A percentile compares a stretch with the other conserved stretches of the same genome.
Conservation (phyloP, 192 early-diverging fungal genomes). For the Chytriomyces sp. region DNA sequence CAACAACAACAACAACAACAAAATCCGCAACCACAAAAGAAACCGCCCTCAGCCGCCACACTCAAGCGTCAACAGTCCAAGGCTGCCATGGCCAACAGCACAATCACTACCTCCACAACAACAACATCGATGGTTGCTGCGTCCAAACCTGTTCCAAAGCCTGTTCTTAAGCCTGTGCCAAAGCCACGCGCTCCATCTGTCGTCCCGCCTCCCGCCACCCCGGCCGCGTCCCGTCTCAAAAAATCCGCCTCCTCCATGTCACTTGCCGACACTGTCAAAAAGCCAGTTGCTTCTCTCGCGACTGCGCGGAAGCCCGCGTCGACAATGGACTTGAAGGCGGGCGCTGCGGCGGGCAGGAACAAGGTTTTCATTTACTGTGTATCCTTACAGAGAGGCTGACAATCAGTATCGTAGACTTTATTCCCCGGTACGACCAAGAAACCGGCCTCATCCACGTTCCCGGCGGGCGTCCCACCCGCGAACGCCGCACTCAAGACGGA, state of each 20-base stretch:
- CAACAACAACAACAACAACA: not conserved
- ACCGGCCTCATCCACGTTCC: not conserved
- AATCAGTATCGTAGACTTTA: not conserved
- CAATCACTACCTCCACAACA: not conserved
- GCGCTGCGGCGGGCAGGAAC: not conserved
- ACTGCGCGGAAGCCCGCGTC: not conserved
- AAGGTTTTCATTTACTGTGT: not conserved
- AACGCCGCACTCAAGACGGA: not conserved
- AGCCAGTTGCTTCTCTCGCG: not conserved
- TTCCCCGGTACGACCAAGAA: not conserved
- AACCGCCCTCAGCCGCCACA: not conserved
- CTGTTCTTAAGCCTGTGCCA: too few species aligned
- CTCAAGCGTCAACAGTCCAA: not conserved
- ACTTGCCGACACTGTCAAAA: not conserved
- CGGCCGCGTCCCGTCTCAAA: not conserved
- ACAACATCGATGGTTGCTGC: not conserved
- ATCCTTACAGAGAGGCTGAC: too few species aligned
- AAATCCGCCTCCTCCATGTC: not conserved
- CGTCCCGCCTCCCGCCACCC: too few species aligned
- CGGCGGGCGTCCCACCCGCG: not conserved
- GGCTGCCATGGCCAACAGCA: not conserved
- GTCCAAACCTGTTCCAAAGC: not conserved
- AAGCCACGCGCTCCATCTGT: too few species aligned
- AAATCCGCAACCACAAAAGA: not conserved
- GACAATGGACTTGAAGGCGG: not conserved